Evolutionary conservation across 495 filamentous ascomycete species (phyloP).

Genomic region (Massariosphaeria phaeospora): DNA sequence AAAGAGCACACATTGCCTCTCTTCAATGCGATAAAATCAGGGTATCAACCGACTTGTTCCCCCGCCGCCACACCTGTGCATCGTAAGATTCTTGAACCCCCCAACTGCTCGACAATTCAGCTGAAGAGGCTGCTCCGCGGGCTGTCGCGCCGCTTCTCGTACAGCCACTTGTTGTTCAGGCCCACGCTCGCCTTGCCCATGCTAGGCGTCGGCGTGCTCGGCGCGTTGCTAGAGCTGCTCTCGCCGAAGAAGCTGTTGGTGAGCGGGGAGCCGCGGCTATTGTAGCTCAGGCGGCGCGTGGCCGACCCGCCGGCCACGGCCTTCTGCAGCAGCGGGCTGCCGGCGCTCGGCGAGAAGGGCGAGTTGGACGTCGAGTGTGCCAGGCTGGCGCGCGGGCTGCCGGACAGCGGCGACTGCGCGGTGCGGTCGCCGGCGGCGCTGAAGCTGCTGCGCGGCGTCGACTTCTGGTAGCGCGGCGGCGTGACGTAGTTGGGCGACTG

Average conservation of each 20-base stretch:
- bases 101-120: not conserved
- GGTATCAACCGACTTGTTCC: too few species aligned
- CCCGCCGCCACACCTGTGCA: too few species aligned
- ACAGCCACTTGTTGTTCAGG: slow-evolving; percentile 87
- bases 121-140: slow-evolving; percentile 40
- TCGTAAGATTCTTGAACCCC: not conserved
- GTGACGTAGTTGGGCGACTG: slow-evolving; percentile 60
- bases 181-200: slow-evolving; percentile 65
- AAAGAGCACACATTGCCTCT: too few species aligned
- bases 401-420: slow-evolving; percentile 51
- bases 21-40: too few species aligned
- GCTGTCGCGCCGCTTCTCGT: slow-evolving; percentile 63
- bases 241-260: slow-evolving; percentile 51
- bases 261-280: slow-evolving; percentile 54
- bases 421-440: slow-evolving; percentile 37
- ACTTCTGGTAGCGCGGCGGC: slow-evolving; percentile 79
- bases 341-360: slow-evolving; percentile 45
- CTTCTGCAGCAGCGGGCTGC: slow-evolving; percentile 68
- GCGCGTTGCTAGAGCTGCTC: slow-evolving; percentile 39
- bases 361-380: slow-evolving; percentile 13
- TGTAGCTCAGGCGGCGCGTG: slow-evolving; percentile 55
- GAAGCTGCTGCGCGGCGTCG: slow-evolving; percentile 51
- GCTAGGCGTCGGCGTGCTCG: slow-evolving; percentile 59
- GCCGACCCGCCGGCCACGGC: slow-evolving; percentile 49
- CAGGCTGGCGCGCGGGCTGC: slow-evolving; percentile 37